Evolutionary conservation across 441 rosid species (phyloP).

Genomic region (Adansonia grandidieri): DNA sequence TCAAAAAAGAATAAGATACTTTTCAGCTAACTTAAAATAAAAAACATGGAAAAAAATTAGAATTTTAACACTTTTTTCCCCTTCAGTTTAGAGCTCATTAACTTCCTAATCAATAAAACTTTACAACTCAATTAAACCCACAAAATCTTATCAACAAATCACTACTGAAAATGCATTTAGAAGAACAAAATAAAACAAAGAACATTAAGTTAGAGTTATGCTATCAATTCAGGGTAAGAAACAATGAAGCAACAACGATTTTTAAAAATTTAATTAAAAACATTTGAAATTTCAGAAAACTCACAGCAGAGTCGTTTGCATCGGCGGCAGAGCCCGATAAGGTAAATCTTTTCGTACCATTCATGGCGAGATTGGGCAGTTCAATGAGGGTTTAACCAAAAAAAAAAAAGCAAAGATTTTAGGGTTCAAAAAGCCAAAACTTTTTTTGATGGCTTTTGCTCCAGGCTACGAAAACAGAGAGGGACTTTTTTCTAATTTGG

Average conservation of each 20-base stretch:
- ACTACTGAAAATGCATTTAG: not conserved
- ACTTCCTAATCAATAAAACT: constrained; percentile 13
- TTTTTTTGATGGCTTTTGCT: not conserved
- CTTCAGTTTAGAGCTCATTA: constrained; percentile 5
- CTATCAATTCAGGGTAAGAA: constrained; percentile 5
- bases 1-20: not conserved
- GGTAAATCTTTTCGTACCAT: constrained; percentile 67
- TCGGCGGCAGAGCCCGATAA: constrained; percentile 54
- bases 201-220: constrained; percentile 22
- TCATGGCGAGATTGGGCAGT: constrained; percentile 45
- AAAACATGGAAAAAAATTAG: not conserved
- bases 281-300: constrained; percentile 30
- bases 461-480: constrained; percentile 15
- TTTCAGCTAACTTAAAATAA: not conserved
- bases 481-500: not conserved
- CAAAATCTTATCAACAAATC: not conserved
- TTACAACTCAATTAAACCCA: constrained; percentile 1
- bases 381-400: constrained; percentile 11
- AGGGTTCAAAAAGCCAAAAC: constrained; percentile 33
- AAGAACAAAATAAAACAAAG: constrained; percentile 1
- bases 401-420: not conserved
- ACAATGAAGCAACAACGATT: not conserved
- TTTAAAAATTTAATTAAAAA: not conserved
- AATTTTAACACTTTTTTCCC: not conserved
- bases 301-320: constrained; percentile 60